These are phyloP conservation scores for Plasmodium yoelii DNA, from an alignment of 169 alveolate species.

Conservation along the genomic window DNA sequence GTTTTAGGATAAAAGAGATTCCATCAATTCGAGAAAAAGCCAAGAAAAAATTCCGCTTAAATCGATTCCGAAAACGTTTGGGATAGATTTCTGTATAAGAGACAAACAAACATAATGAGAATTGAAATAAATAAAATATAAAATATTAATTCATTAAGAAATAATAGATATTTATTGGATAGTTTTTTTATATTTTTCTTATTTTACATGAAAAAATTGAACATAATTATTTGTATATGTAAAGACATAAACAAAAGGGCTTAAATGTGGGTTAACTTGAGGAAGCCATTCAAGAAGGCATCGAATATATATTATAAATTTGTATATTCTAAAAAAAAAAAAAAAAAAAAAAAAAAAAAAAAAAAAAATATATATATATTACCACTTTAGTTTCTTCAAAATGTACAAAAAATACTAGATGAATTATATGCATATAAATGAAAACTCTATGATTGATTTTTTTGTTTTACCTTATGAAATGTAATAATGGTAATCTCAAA, in stretches of 20 bases:
- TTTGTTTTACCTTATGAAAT: slow-evolving; percentile 41
- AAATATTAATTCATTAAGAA: neutral
- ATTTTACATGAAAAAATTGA: slow-evolving; percentile 78
- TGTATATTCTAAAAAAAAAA: slow-evolving; percentile 79
- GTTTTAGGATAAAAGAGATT: slow-evolving; percentile 33
- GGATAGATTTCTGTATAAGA: slow-evolving; percentile 71
- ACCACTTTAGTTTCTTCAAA: neutral
- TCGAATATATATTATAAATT: slow-evolving; percentile 82
- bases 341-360: slow-evolving; percentile 11
- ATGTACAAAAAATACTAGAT: neutral
- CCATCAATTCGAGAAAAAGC: slow-evolving; percentile 80
- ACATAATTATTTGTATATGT: slow-evolving; percentile 84
- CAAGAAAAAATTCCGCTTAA: slow-evolving; percentile 80
- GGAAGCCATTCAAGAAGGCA: slow-evolving; percentile 88
- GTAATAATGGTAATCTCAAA: slow-evolving; percentile 34
- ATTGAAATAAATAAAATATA: neutral
- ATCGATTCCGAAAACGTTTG: slow-evolving; percentile 81
- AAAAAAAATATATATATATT: neutral
- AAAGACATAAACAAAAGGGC: slow-evolving; percentile 84
- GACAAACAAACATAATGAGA: neutral
- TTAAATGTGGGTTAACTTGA: slow-evolving; percentile 88
- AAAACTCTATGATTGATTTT: neutral
- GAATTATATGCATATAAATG: neutral
- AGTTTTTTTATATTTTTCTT: slow-evolving; percentile 7
- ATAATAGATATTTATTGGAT: neutral